Evolutionary conservation across 495 filamentous ascomycete species (phyloP).

Genomic region (Penicillium simplicissimum): DNA sequence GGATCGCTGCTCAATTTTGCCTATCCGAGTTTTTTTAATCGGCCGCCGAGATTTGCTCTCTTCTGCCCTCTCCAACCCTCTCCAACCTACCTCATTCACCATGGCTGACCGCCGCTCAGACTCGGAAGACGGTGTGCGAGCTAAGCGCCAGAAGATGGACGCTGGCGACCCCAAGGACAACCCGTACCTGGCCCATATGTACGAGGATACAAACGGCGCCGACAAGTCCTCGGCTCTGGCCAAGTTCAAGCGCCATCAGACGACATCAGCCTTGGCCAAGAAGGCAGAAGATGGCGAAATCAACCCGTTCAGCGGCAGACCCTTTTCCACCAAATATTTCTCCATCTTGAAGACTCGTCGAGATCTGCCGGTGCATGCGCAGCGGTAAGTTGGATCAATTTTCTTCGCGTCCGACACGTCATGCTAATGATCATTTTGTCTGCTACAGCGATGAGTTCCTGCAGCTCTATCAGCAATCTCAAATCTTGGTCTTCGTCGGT

Average conservation of each 20-base stretch:
- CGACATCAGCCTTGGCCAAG: slow-evolving; percentile 73
- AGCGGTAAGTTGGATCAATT: slow-evolving; percentile 59
- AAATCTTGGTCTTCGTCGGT: slow-evolving; percentile 97
- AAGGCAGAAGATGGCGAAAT: slow-evolving; percentile 75
- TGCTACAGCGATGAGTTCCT: slow-evolving; percentile 81
- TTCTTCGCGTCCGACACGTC: neutral
- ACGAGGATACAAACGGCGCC: slow-evolving; percentile 54
- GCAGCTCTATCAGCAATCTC: slow-evolving; percentile 83
- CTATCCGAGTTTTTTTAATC: slow-evolving; percentile 39
- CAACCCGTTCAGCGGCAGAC: slow-evolving; percentile 80
- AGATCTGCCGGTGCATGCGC: slow-evolving; percentile 84
- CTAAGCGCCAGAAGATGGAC: slow-evolving; percentile 53
- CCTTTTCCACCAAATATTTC: slow-evolving; percentile 82
- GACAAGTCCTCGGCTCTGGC: slow-evolving; percentile 54
- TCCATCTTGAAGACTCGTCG: slow-evolving; percentile 80
- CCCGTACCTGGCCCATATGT: slow-evolving; percentile 90
- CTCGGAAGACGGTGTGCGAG: slow-evolving; percentile 41
- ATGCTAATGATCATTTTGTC: slow-evolving; percentile 6
- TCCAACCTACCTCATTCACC: slow-evolving; percentile 21
- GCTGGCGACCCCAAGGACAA: slow-evolving; percentile 63
- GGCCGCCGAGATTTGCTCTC: slow-evolving; percentile 22
- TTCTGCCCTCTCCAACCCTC: slow-evolving; percentile 22
- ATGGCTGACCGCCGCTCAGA: slow-evolving; percentile 49
- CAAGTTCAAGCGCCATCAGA: slow-evolving; percentile 73
- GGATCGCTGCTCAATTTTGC: slow-evolving; percentile 32